A percentile compares a stretch with the other conserved stretches of the same genome.
These are phyloP conservation scores for Populus tomentosa DNA, from an alignment of 441 rosid species.

Conservation along the genomic window DNA sequence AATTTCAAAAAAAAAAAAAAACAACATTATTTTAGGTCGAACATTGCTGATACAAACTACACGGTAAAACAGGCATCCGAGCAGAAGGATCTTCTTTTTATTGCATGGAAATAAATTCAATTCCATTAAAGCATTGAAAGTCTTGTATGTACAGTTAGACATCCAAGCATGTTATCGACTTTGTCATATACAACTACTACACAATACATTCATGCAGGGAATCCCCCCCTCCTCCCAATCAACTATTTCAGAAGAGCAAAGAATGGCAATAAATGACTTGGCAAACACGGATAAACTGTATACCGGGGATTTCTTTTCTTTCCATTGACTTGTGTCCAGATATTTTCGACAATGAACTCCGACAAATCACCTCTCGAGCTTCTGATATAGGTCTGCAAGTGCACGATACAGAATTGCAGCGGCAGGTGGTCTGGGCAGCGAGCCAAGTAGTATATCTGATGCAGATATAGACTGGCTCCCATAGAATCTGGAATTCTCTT, in stretches of 20 bases:
- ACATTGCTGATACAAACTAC: neutral
- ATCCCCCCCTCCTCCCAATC: neutral
- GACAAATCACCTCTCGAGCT: conserved; percentile 38
- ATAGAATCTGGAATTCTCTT: conserved; percentile 75
- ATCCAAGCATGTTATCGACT: neutral
- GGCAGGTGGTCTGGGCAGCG: conserved; percentile 85
- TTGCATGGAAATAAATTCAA: neutral
- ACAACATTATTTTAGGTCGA: no score
- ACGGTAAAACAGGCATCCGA: neutral
- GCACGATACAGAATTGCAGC: conserved; percentile 76
- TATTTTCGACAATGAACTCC: neutral
- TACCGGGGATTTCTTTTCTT: neutral
- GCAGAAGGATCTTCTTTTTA: neutral
- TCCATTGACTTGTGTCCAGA: neutral
- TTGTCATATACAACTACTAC: conserved; percentile 1
- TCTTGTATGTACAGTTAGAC: conserved; percentile 4
- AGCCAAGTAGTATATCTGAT: conserved; percentile 74
- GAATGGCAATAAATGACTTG: neutral
- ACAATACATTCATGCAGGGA: neutral
- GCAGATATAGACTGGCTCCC: conserved; percentile 82
- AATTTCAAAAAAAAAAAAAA: no score
- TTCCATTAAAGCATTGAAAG: neutral
- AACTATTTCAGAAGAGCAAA: neutral
- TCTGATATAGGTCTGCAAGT: conserved; percentile 60
- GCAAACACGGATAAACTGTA: neutral